These are phyloP conservation scores for Solanum sejunctum DNA, from an alignment of 257 asterid species.

Conservation along the genomic window DNA sequence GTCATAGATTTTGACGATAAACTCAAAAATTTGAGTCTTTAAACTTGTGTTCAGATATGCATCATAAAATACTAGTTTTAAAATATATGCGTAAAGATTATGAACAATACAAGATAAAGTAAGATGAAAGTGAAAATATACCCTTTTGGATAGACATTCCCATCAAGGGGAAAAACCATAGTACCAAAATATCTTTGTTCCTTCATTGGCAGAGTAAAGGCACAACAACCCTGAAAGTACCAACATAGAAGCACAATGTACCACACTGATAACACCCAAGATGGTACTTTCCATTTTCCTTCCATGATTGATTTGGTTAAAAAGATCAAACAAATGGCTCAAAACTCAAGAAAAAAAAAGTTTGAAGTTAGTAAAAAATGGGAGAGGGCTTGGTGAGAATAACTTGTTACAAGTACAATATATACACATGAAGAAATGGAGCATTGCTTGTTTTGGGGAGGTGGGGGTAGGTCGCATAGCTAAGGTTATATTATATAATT, in stretches of 20 bases:
- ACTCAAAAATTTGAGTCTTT: neutral
- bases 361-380: neutral
- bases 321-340: neutral
- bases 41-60: too few species aligned
- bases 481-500: too few species aligned
- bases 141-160: constrained; percentile 87
- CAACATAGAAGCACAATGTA: neutral
- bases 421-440: neutral
- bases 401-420: neutral
- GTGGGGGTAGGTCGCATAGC: too few species aligned
- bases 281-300: neutral
- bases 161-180: constrained; percentile 55
- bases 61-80: neutral
- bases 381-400: neutral
- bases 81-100: neutral
- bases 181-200: constrained; percentile 9
- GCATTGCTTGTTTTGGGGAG: neutral
- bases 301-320: neutral
- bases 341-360: neutral
- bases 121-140: neutral
- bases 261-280: neutral
- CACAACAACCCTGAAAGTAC: neutral
- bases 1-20: neutral
- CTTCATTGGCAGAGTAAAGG: neutral
- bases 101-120: neutral